Evolutionary conservation across 73 alveolate species (phyloP), one percentile per base, ranked within the genome.

Genomic region (Loxodes magnus): DNA sequence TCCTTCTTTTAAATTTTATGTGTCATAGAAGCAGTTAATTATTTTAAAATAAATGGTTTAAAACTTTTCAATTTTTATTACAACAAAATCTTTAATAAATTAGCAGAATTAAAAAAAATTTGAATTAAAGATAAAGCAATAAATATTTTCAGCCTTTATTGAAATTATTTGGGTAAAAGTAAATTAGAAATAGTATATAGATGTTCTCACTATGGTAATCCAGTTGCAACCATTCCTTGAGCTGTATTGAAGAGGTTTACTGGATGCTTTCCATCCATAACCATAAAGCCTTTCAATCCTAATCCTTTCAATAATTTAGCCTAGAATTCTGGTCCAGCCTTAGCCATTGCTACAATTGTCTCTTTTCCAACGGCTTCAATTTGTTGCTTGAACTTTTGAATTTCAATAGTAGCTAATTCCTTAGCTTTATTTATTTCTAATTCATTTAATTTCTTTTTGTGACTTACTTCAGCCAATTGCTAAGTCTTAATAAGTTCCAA

Each of bases 261-360:
- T 2, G 92, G 75, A 41, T 78, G 59, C 44, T 78, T 77, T 21
- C 87, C 79, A 39, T 78, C 87, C 20, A 56, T 71, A 23, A 78
- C 36, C 69, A 73, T 52, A 63, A 42, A 78, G n/a, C 92, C 92
- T 46, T 70, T 50, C 14, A 78, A 59, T 44, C 92, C 92, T 15
- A 78, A 70, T 26, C 92, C 92, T 64, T 74, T 52, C 42, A 79
- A 48, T 36, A 79, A 43, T 37, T 79, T 71, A 0, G 93, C 93
- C 67, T 79, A 58, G 60, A 79, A 12, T 60, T 79, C 81, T 36
- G 93, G 93, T 26, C 93, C 87, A 20, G 94, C 94, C 21, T 64
- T 82, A 15, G 94, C 63, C 74, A 82, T 77, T 15, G 88, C 64
- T 6, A 82, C 77, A 2, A 82, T 57, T 12, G 94, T 82, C 23